Conservation (phyloP, 2,329 filamentous ascomycete species). For the Nakataea oryzae region DNA sequence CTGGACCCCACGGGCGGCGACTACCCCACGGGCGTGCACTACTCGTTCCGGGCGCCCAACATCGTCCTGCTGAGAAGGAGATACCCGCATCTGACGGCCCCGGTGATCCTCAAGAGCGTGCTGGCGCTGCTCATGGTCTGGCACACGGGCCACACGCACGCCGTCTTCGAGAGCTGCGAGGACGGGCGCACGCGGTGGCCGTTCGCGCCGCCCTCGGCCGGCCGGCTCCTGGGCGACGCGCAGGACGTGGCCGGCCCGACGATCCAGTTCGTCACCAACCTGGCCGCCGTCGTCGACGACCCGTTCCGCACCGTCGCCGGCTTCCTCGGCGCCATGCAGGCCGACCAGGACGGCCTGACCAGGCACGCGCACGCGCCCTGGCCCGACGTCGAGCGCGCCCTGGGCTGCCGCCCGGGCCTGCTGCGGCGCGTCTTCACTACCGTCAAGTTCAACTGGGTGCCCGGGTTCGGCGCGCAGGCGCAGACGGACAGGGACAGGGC, state of each 20-base stretch:
- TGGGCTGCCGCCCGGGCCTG: not conserved
- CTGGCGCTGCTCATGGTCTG: constrained; percentile 8
- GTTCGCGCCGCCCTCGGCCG: constrained; percentile 6
- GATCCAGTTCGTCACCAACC: constrained; percentile 9
- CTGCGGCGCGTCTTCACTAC: constrained; percentile 6
- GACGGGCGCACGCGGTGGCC: constrained; percentile 9
- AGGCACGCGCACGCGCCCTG: constrained; percentile 7
- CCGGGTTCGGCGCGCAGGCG: constrained; percentile 7
- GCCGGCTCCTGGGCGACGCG: constrained; percentile 8
- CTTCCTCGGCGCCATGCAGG: constrained; percentile 8
- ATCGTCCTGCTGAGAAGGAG: constrained; percentile 6
- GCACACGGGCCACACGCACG: constrained; percentile 10
- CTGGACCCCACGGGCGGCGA: constrained; percentile 2
- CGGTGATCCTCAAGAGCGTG: constrained; percentile 8
- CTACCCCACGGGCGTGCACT: constrained; percentile 2
- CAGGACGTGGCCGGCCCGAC: constrained; percentile 10
- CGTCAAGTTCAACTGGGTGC: constrained; percentile 10
- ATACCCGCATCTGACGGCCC: constrained; percentile 5
- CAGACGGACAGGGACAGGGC: constrained; percentile 1
- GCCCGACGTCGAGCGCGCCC: constrained; percentile 6
- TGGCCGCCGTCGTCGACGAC: constrained; percentile 4
- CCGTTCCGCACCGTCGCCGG: constrained; percentile 5
- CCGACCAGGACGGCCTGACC: constrained; percentile 8
- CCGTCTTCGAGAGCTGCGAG: constrained; percentile 10
- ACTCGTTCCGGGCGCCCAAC: constrained; percentile 7